Evolutionary conservation across 2,329 filamentous ascomycete species (phyloP), one percentile per base, ranked within the genome.

Genomic region (Penicillium hesseltinei): DNA sequence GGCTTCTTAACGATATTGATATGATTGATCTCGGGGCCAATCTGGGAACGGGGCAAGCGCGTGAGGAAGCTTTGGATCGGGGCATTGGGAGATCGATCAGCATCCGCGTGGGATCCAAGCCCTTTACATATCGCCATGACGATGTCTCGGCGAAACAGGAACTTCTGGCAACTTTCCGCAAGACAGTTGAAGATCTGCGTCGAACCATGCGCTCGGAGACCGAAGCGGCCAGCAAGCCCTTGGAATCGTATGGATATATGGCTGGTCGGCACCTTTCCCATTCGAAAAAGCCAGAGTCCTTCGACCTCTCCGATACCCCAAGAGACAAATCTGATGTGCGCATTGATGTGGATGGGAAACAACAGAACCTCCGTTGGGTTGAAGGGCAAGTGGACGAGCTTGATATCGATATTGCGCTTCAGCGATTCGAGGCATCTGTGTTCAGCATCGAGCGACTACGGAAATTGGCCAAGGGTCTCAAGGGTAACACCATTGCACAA

Each of bases 291-390:
- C 86, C 89, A 0, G 90, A 93, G 57, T 78, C 94, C 2, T 82
- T 96, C 15, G 91, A 94, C 69, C 88, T 85, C 8, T 76, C 92
- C 10, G 91, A 91, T 2, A 86, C 88, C 61, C 86, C 89, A 66
- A 91, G 91, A 70, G 90, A 95, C 72, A 78, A 80, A 39, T 78
- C 78, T 19, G 84, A 81, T 60, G 89, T 96, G 77, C 84, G 96
- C 54, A 92, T 99, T 64, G 94, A 99, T 67, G 91, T 96, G 15
- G 94, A 97, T 68, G 94, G 94, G 48, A 96, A 96, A 69, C 92
- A 97, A 73, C 91, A 97, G 71, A 97, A 94, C 71, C 82, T 99
- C 46, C 89, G 93, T 52, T 97, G 91, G 91, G 91, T 99, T 0
- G 94, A 99, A 73, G 86, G 87, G 51, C 91, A 97, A 75, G 90